Evolutionary conservation across 179 eudicot species (phyloP).

Genomic region (Heliamphora pulchella): DNA sequence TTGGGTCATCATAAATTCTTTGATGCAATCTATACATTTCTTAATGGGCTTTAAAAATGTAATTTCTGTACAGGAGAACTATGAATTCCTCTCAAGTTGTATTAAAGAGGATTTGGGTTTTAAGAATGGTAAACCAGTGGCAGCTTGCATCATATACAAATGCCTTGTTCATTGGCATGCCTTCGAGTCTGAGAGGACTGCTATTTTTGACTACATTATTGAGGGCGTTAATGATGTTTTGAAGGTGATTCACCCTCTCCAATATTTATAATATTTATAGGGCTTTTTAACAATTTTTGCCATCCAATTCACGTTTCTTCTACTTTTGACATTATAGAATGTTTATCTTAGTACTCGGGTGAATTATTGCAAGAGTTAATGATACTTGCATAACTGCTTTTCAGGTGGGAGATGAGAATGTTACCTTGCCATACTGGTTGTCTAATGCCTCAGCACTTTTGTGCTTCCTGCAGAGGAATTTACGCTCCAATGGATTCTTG

Average conservation of each 20-base stretch:
- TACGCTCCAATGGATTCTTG: slow-evolving; percentile 81
- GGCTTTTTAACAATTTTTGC: slow-evolving; percentile 2
- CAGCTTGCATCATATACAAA: slow-evolving; percentile 84
- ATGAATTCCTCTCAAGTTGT: slow-evolving; percentile 71
- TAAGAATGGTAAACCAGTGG: slow-evolving; percentile 87
- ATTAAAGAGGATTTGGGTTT: slow-evolving; percentile 90
- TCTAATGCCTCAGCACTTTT: slow-evolving; percentile 90
- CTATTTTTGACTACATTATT: slow-evolving; percentile 81
- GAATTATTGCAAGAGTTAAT: not conserved
- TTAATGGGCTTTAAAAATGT: slow-evolving; percentile 1
- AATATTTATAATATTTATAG: not conserved
- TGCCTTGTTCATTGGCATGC: slow-evolving; percentile 95
- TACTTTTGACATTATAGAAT: not conserved
- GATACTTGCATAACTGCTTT: slow-evolving; percentile 10
- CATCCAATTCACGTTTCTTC: not conserved
- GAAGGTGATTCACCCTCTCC: slow-evolving; percentile 43
- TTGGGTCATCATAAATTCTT: slow-evolving; percentile 9
- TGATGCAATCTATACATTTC: not conserved
- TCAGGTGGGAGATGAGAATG: slow-evolving; percentile 78
- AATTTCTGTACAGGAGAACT: slow-evolving; percentile 59
- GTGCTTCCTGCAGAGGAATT: slow-evolving; percentile 82
- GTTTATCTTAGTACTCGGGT: not conserved
- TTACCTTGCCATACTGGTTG: slow-evolving; percentile 82
- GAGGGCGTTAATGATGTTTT: slow-evolving; percentile 69
- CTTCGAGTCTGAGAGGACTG: slow-evolving; percentile 93